A percentile compares a stretch with the other conserved stretches of the same genome.
Evolutionary conservation across 2,329 filamentous ascomycete genomes (phyloP).

Genomic region (Talaromyces sp.): DNA sequence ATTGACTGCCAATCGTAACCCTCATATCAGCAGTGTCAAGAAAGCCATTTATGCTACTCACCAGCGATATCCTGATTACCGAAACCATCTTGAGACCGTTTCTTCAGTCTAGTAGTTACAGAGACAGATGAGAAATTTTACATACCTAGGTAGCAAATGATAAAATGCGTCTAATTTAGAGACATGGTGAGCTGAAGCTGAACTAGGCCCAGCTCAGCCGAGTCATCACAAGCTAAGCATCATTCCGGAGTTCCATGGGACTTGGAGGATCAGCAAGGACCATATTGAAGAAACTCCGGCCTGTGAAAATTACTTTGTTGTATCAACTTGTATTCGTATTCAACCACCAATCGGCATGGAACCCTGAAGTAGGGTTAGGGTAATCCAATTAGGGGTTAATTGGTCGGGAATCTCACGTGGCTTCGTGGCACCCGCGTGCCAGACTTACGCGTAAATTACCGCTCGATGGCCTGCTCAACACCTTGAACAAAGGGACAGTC

Average conservation of each 20-base stretch:
- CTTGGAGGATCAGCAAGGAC: neutral
- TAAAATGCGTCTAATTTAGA: neutral
- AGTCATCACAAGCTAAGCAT: neutral
- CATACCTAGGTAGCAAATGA: neutral
- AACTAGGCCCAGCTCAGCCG: neutral
- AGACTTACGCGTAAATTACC: neutral
- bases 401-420: neutral
- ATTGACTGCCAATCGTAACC: neutral
- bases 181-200: neutral
- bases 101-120: neutral
- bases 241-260: neutral
- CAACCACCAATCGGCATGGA: neutral
- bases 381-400: neutral
- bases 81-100: neutral
- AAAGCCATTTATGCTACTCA: neutral
- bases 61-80: neutral
- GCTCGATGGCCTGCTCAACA: neutral
- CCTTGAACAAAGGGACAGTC: neutral
- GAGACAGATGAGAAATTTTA: too few species aligned
- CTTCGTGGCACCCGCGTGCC: slow-evolving; percentile 6
- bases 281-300: neutral
- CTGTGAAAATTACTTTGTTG: neutral
- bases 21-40: neutral
- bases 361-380: neutral
- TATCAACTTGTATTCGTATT: neutral